A percentile compares a stretch with the other conserved stretches of the same genome.
phyloP scores from a whole-genome alignment of 208 protist genomes.

The Trypanosomatidae sp. region DNA sequence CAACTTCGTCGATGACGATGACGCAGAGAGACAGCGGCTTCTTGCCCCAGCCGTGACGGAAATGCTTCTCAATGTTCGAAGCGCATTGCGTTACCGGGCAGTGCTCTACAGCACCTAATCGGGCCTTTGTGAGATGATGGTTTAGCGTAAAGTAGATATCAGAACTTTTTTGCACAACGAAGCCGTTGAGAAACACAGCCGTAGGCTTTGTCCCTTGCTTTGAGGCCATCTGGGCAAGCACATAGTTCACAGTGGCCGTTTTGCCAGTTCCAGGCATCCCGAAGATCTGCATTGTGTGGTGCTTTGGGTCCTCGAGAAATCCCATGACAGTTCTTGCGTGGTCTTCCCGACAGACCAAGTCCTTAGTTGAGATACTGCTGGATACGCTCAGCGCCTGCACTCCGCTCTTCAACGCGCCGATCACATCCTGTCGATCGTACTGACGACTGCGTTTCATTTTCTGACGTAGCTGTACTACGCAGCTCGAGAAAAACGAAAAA shows the following conservation, averaged over 20 bases:
- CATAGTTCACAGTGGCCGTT: slow-evolving; percentile 81
- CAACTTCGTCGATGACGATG: slow-evolving; percentile 91
- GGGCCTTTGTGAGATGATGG: slow-evolving; percentile 63
- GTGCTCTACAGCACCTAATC: slow-evolving; percentile 48
- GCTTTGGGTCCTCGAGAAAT: slow-evolving; percentile 64
- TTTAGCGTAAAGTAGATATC: slow-evolving; percentile 90
- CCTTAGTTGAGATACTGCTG: slow-evolving; percentile 45
- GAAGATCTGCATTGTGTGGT: slow-evolving; percentile 88
- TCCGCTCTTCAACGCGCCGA: slow-evolving; percentile 47
- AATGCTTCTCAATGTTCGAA: slow-evolving; percentile 70
- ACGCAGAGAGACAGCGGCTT: slow-evolving; percentile 47
- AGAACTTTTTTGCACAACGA: slow-evolving; percentile 83
- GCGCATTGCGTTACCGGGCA: slow-evolving; percentile 67
- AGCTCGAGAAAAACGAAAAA: not conserved
- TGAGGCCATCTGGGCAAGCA: slow-evolving; percentile 52
- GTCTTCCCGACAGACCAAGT: slow-evolving; percentile 73
- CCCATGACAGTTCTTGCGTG: slow-evolving; percentile 63
- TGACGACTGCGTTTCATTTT: slow-evolving; percentile 29
- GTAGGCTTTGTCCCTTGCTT: slow-evolving; percentile 41
- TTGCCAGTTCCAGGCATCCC: slow-evolving; percentile 92
- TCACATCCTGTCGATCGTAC: slow-evolving; percentile 10
- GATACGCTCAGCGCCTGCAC: slow-evolving; percentile 72
- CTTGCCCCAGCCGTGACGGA: slow-evolving; percentile 66
- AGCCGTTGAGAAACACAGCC: slow-evolving; percentile 88
- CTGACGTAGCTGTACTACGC: not conserved